A percentile compares a stretch with the other conserved stretches of the same genome.
Conservation (phyloP, 441 rosid genomes). For the Capsella rubella region DNA sequence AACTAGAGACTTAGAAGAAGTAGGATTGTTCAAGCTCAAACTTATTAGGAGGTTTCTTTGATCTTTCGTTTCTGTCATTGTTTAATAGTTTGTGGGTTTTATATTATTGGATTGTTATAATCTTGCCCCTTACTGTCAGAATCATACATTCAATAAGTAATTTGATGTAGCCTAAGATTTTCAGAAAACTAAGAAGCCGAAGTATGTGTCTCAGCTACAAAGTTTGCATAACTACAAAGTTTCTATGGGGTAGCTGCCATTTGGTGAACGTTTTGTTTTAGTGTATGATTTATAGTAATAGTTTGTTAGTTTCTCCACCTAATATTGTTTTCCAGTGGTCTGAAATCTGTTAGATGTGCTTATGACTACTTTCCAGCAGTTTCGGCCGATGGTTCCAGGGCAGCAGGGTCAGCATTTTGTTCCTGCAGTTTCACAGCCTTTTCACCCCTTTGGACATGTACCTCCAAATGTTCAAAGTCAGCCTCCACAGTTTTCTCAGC, state of each 20-base stretch:
- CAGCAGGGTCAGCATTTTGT: slow-evolving; percentile 76
- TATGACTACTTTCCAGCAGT: slow-evolving; percentile 52
- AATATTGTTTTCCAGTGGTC: too few relatives aligned
- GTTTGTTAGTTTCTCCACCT: too few relatives aligned
- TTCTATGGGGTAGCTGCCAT: background rate
- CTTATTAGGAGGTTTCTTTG: background rate
- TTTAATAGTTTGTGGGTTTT: background rate
- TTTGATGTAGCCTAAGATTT: background rate
- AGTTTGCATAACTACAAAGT: too few relatives aligned
- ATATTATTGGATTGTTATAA: background rate
- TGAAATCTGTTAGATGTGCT: slow-evolving; percentile 5
- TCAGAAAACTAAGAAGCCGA: background rate
- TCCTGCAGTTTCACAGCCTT: slow-evolving; percentile 71
- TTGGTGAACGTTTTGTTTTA: slow-evolving; percentile 10
- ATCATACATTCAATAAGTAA: background rate
- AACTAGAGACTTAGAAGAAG: background rate
- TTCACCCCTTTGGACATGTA: slow-evolving; percentile 75
- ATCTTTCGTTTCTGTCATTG: background rate
- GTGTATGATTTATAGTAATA: slow-evolving; percentile 23
- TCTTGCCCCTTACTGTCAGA: background rate
- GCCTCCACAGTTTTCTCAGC: slow-evolving; percentile 71
- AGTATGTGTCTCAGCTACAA: background rate
- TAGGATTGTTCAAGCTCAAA: background rate
- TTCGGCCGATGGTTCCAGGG: slow-evolving; percentile 68
- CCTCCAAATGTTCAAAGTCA: slow-evolving; percentile 66